Evolutionary conservation across 768 basidiomycete species (phyloP), one percentile per base, ranked within the genome.

Genomic region (Arthromyces matolae): DNA sequence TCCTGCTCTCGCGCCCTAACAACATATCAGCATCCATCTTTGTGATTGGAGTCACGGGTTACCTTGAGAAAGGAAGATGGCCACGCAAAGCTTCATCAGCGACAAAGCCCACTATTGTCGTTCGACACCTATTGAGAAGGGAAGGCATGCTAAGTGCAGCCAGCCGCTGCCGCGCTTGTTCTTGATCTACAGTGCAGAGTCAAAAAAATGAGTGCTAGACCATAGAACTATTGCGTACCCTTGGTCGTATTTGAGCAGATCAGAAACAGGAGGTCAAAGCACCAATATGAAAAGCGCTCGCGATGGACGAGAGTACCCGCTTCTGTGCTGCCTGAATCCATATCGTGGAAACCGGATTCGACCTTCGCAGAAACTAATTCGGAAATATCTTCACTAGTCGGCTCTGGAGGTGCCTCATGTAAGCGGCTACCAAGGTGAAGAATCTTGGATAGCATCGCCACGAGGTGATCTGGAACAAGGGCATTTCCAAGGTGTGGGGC

Each of bases 221-320:
- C 23, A 32, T 37, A n/a, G n/a, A n/a, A n/a, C n/a, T n/a, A n/a
- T n/a, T n/a, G n/a, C n/a, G 20, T 49, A 84, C 88, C 86, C 65
- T 71, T 74, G 1, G 78, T 80, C 1, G 72, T 70, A 56, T 83
- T 69, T 0, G 88, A 86, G 57, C 89, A 93, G 24, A 93, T 73
- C 53, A 87, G 61, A 64, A 94, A 93, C 27, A 95, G 62, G 9
- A 93, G 68, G 58, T 95, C 92, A 47, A 94, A 85, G 60, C 89
- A 93, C 92, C 92, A 94, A 68, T 90, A 93, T 6, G 89, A 84
- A 61, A 94, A 94, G 7, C 90, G 76, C 62, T 94, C 93, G 31
- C 92, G 71, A 1, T 86, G 84, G 23, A 86, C 68, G 19, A 80
- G 62, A 12, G 67, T 60, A 0, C 79, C 79, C 8, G 68, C 64